Conservation (phyloP, 2,329 filamentous ascomycete genomes). For the Ceratocystis huliohia region DNA sequence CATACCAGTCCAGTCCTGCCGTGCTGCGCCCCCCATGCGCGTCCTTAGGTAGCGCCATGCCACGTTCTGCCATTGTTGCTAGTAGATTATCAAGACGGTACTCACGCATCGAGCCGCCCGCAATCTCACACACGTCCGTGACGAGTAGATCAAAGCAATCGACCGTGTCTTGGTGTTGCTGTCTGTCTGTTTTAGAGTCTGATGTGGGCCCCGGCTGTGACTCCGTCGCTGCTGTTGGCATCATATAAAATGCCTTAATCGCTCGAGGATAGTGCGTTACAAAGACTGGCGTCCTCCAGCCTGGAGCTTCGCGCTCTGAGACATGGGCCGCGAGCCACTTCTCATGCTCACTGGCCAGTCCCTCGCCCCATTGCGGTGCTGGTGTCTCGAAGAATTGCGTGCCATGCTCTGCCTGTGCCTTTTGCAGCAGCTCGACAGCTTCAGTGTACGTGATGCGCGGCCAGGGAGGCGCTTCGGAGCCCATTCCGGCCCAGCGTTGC, state of each 20-base stretch:
- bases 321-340: constrained; percentile 63
- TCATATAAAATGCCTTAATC: constrained; percentile 79
- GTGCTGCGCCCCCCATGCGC: constrained; percentile 18
- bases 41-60: constrained; percentile 37
- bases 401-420: constrained; percentile 32
- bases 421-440: constrained; percentile 56
- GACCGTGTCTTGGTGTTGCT: constrained; percentile 41
- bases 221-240: constrained; percentile 21
- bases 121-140: constrained; percentile 73
- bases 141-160: constrained; percentile 86
- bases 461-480: constrained; percentile 43
- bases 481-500: constrained; percentile 60
- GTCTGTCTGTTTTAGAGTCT: too few relatives aligned
- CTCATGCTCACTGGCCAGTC: constrained; percentile 85
- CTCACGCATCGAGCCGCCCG: constrained; percentile 81
- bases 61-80: constrained; percentile 56
- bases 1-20: constrained; percentile 60
- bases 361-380: constrained; percentile 55
- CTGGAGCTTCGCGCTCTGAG: constrained; percentile 37
- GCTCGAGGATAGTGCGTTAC: constrained; percentile 82
- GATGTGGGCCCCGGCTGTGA: not conserved
- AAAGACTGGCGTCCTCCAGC: constrained; percentile 57
- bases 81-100: constrained; percentile 57
- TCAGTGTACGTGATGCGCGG: constrained; percentile 71
- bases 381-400: constrained; percentile 48